Base-by-base conservation (phyloP, 2,329 filamentous ascomycete genomes). In the Colletotrichum lupini region DNA sequence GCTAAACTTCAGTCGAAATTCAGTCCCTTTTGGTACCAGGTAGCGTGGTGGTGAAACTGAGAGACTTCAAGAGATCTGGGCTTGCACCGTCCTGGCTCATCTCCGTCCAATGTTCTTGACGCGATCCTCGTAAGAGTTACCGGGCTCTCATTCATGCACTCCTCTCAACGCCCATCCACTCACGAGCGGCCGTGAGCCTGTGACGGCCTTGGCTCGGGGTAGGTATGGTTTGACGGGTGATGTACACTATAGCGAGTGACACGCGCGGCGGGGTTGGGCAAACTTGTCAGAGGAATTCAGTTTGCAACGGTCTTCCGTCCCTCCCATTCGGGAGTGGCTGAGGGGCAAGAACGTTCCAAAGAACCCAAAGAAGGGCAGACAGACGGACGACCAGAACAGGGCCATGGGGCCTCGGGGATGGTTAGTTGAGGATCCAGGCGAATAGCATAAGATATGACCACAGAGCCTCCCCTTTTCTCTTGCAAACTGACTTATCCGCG, bases 401-500 rank as follows among this genome's bases (percentile, higher is more conserved):
- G 16, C 35, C 46, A 42, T 69, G 37, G 55, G 59, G 56, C 42
- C 49, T 32, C 32, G 32, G 52, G 60, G 49, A 60, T 49, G 28
- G 61, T 30, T 14, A 61, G 62, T 56, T 52, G 70, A 70, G 46
- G 11, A 22, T 42, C 19, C 60, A n/a, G 71, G 60, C 61, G 49
- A 70, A 71, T 60, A 70, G 71, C 71, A 71, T 62, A 57, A 66
- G 46, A 52, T 37, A 66, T 37, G 55, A 22, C 16, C 46, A 32
- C 66, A 32, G 65, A 70, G 55, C 59, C 67, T 61, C 60, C 67
- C 67, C 67, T 56, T 53, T 37, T 61, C 49, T 71, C 60, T 61
- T 66, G 71, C 61, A 70, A 73, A 56, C 37, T 66, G 71, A 62
- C 71, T 70, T 73, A 70, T 73, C 71, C 67, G 71, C 61, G 67